A percentile compares a stretch with the other conserved stretches of the same genome.
These are phyloP conservation scores for Oryza rufipogon DNA, from an alignment of 176 grass and related monocot genomes.

Conservation along the genomic window DNA sequence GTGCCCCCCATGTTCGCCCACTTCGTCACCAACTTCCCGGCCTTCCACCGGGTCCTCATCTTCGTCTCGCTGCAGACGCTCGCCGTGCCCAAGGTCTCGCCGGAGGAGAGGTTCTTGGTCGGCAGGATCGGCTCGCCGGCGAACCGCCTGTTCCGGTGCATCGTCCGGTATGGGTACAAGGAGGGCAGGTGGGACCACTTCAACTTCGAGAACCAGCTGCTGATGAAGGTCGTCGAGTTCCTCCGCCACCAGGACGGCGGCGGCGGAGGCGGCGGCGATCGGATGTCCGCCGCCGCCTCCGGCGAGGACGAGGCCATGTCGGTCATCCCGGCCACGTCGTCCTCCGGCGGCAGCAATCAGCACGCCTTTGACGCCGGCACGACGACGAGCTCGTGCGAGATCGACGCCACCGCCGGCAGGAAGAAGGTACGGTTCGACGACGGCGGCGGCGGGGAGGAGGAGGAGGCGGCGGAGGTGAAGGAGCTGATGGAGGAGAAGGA, in stretches of 20 bases:
- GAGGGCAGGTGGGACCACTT: slow-evolving; percentile 66
- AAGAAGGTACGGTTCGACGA: slow-evolving; percentile 62
- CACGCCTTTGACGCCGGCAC: neutral
- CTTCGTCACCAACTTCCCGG: slow-evolving; percentile 96
- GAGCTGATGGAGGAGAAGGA: slow-evolving; percentile 75
- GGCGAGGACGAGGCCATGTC: slow-evolving; percentile 41
- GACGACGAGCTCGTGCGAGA: slow-evolving; percentile 33
- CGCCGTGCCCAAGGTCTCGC: slow-evolving; percentile 69
- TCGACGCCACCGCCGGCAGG: neutral
- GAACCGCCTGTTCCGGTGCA: slow-evolving; percentile 61
- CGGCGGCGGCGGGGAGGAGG: neutral
- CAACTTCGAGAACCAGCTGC: slow-evolving; percentile 82
- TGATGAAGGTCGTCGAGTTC: slow-evolving; percentile 80
- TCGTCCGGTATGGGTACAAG: slow-evolving; percentile 83
- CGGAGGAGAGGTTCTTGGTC: slow-evolving; percentile 63
- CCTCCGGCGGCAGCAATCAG: neutral
- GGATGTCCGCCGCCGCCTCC: neutral
- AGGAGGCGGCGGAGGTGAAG: slow-evolving; percentile 45
- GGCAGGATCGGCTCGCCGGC: slow-evolving; percentile 60
- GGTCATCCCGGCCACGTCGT: slow-evolving; percentile 37
- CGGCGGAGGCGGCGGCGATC: neutral
- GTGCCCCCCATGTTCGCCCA: slow-evolving; percentile 89
- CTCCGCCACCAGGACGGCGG: slow-evolving; percentile 46
- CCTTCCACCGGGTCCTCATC: slow-evolving; percentile 81
- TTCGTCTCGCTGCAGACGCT: slow-evolving; percentile 81